Percentiles rank a stretch among this genome's conserved stretches.
Conservation (phyloP, 2,329 filamentous ascomycete genomes). For the Dactylellina parvicollis region DNA sequence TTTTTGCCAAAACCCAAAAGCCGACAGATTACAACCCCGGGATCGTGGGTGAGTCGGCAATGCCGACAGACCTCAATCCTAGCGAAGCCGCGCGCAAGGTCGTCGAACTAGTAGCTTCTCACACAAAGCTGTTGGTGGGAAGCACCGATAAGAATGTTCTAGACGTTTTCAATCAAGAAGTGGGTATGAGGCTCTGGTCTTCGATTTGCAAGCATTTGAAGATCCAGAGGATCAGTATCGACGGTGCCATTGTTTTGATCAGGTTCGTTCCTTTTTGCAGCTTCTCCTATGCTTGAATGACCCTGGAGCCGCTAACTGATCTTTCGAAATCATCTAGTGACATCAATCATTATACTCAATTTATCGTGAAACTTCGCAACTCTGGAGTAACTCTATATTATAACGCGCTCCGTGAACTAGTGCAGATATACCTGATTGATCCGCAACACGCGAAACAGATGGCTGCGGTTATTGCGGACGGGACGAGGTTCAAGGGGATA, state of each 20-base stretch:
- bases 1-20: conserved; percentile 85
- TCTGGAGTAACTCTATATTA: conserved; percentile 88
- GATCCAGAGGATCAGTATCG: conserved; percentile 87
- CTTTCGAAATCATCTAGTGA: conserved; percentile 69
- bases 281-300: not conserved
- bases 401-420: conserved; percentile 86
- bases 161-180: conserved; percentile 98
- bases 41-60: conserved; percentile 59
- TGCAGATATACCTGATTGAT: conserved; percentile 94
- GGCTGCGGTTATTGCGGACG: conserved; percentile 92
- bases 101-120: conserved; percentile 83
- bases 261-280: conserved; percentile 62
- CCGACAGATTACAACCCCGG: conserved; percentile 90
- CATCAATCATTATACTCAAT: conserved; percentile 92
- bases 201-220: conserved; percentile 97
- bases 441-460: conserved; percentile 89
- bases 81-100: conserved; percentile 81
- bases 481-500: conserved; percentile 86
- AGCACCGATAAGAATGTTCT: conserved; percentile 98
- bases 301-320: not conserved
- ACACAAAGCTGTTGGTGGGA: conserved; percentile 91
- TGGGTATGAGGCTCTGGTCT: conserved; percentile 89
- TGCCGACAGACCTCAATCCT: conserved; percentile 72
- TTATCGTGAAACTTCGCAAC: conserved; percentile 83
- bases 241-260: conserved; percentile 90